These are phyloP conservation scores for Lumnitzera littorea DNA, from an alignment of 345 rosid genomes.

Conservation along the genomic window DNA sequence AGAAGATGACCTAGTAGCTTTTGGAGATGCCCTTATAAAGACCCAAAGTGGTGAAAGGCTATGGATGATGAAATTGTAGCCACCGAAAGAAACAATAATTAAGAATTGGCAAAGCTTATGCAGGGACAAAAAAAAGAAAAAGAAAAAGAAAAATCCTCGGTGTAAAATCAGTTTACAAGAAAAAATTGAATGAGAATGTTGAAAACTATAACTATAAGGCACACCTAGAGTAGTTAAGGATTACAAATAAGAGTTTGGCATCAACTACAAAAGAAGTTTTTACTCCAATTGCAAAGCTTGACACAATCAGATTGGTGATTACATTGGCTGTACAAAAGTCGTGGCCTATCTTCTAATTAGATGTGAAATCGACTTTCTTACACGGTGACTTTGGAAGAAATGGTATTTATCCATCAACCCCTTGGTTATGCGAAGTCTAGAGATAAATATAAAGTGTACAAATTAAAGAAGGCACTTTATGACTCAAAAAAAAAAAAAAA, in stretches of 20 bases:
- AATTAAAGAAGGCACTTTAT: not conserved
- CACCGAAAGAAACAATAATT: not conserved
- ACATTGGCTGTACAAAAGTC: not conserved
- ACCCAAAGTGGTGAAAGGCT: not conserved
- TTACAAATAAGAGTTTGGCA: not conserved
- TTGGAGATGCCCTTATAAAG: not conserved
- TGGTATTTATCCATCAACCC: not conserved
- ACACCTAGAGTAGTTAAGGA: not conserved
- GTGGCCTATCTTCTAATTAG: not conserved
- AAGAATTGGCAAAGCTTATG: not conserved
- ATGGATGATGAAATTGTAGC: slow-evolving; percentile 6
- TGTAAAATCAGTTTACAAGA: slow-evolving; percentile 1
- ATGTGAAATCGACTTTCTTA: slow-evolving; percentile 8
- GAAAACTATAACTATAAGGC: not conserved
- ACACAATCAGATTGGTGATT: slow-evolving; percentile 7
- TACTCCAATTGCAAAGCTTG: not conserved
- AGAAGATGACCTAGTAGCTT: not conserved
- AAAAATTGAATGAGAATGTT: not conserved
- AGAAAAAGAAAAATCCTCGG: not conserved
- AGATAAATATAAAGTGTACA: not conserved
- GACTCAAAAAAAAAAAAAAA: not conserved
- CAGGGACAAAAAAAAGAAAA: not conserved
- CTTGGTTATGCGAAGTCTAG: not conserved
- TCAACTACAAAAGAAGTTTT: slow-evolving; percentile 7
- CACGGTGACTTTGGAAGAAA: not conserved